Conservation (phyloP, 192 early-diverging fungal genomes). For the Diversispora epigaea region DNA sequence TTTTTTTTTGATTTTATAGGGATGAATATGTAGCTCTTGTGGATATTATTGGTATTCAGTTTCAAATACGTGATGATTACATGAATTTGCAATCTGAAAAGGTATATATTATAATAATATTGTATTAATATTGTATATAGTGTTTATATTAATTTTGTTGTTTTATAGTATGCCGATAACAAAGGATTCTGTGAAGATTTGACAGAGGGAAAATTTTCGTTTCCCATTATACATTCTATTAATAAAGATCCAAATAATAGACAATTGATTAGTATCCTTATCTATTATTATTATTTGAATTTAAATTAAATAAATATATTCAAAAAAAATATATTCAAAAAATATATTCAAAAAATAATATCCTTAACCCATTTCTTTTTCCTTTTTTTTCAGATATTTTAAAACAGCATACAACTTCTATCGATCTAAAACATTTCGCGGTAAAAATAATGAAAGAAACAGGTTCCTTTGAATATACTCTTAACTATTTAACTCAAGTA, state of each 20-base stretch:
- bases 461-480: constrained; percentile 79
- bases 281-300: too few relatives aligned
- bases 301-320: too few relatives aligned
- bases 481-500: constrained; percentile 57
- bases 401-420: constrained; percentile 71
- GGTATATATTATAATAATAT: constrained; percentile 42
- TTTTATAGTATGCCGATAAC: constrained; percentile 75
- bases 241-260: constrained; percentile 56
- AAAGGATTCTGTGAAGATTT: constrained; percentile 99
- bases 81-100: constrained; percentile 86
- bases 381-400: too few relatives aligned
- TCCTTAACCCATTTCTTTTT: too few relatives aligned
- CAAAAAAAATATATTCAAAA: too few relatives aligned
- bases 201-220: constrained; percentile 99
- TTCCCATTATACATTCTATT: constrained; percentile 89
- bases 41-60: constrained; percentile 88
- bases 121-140: background rate
- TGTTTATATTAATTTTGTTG: background rate
- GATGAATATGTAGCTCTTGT: constrained; percentile 80
- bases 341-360: too few relatives aligned
- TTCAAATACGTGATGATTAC: constrained; percentile 97
- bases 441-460: constrained; percentile 78
- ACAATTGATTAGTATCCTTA: constrained; percentile 68
- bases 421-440: constrained; percentile 86
- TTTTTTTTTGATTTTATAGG: background rate